These are phyloP conservation scores for Syzygium aromaticum DNA, from an alignment of 345 rosid genomes.

Conservation along the genomic window DNA sequence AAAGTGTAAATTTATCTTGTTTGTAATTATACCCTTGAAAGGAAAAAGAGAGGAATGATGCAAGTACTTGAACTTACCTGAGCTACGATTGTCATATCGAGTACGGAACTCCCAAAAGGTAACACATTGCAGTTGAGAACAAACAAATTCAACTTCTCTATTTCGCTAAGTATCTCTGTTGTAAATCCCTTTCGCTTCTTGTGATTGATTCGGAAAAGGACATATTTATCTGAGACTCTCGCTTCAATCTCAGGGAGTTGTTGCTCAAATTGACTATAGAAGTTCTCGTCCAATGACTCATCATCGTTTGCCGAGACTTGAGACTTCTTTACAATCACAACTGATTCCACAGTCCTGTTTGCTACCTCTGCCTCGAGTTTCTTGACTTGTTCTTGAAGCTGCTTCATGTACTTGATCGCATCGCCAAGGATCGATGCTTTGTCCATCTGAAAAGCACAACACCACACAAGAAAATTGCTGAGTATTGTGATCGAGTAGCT, in stretches of 20 bases:
- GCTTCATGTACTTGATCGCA: constrained; percentile 44
- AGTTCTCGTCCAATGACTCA: constrained; percentile 22
- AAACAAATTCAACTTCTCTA: constrained; percentile 39
- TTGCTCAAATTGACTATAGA: constrained; percentile 7
- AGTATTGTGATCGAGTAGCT: not conserved
- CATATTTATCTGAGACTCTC: constrained; percentile 37
- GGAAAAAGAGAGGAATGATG: not conserved
- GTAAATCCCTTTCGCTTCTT: constrained; percentile 40
- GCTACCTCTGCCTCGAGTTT: constrained; percentile 42
- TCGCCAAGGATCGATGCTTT: constrained; percentile 64
- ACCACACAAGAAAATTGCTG: not conserved
- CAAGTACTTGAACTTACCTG: constrained; percentile 27
- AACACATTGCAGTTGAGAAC: constrained; percentile 31
- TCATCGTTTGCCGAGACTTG: constrained; percentile 26
- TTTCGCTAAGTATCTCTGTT: constrained; percentile 24
- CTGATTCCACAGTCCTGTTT: constrained; percentile 40
- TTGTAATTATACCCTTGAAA: not conserved
- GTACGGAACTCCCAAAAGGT: constrained; percentile 51
- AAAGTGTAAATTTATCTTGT: not conserved
- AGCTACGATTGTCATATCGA: constrained; percentile 58
- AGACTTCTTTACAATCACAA: constrained; percentile 38
- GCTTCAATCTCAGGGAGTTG: constrained; percentile 61
- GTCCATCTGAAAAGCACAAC: constrained; percentile 35
- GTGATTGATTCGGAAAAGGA: constrained; percentile 57
- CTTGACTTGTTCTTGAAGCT: constrained; percentile 56